Evolutionary conservation across 495 filamentous ascomycete species (phyloP).

Genomic region (Xylaria bambusicola): DNA sequence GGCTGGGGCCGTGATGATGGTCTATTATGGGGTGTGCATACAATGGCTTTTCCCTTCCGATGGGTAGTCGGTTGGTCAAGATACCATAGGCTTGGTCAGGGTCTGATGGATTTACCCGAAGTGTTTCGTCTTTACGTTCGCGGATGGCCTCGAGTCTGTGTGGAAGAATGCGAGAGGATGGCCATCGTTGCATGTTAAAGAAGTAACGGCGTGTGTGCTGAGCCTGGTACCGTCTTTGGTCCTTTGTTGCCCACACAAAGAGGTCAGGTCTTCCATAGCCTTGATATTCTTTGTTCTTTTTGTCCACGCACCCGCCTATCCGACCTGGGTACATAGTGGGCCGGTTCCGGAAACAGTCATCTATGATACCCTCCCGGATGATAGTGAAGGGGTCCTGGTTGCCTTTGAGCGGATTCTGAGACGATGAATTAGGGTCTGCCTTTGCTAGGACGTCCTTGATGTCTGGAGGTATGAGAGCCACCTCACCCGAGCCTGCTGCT

Average conservation of each 20-base stretch:
- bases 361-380: slow-evolving; percentile 34
- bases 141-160: slow-evolving; percentile 16
- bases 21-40: slow-evolving; percentile 13
- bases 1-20: not conserved
- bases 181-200: slow-evolving; percentile 35
- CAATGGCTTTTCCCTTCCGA: slow-evolving; percentile 7
- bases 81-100: slow-evolving; percentile 24
- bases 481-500: slow-evolving; percentile 20
- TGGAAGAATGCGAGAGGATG: slow-evolving; percentile 17
- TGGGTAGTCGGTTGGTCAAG: slow-evolving; percentile 24
- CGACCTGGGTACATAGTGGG: slow-evolving; percentile 31
- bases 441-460: slow-evolving; percentile 22
- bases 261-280: slow-evolving; percentile 28
- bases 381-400: not conserved
- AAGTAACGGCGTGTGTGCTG: slow-evolving; percentile 23
- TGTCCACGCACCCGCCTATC: slow-evolving; percentile 22
- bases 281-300: slow-evolving; percentile 14
- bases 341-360: slow-evolving; percentile 32
- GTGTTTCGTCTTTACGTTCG: slow-evolving; percentile 22
- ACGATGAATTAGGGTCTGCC: slow-evolving; percentile 15
- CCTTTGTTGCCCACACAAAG: slow-evolving; percentile 34
- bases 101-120: slow-evolving; percentile 20
- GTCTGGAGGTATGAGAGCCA: slow-evolving; percentile 23
- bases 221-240: slow-evolving; percentile 31
- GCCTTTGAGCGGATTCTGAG: slow-evolving; percentile 1